Percentiles rank a stretch among this genome's conserved stretches.
Evolutionary conservation across 2,329 filamentous ascomycete genomes (phyloP).

Genomic region (Calonectria henricotiae): DNA sequence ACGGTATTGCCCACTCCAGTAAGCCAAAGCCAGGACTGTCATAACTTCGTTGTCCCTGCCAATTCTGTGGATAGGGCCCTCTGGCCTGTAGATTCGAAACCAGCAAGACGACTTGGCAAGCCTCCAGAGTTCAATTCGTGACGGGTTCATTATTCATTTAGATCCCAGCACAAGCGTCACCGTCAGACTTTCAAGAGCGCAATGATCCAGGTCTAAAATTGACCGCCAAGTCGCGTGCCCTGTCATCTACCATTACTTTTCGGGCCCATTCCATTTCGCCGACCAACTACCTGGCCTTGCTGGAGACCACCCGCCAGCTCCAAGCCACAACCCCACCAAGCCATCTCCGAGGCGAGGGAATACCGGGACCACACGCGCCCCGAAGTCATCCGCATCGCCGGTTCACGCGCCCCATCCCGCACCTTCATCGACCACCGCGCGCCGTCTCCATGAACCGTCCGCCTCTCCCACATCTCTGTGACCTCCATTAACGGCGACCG

Average conservation of each 20-base stretch:
- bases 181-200: not conserved
- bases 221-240: conserved; percentile 13
- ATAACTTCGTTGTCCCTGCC: not conserved
- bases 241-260: not conserved
- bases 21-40: not conserved
- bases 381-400: conserved; percentile 56
- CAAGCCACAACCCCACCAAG: conserved; percentile 40
- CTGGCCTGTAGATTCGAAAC: conserved; percentile 17
- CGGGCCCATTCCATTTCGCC: conserved; percentile 13
- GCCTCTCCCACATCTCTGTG: conserved; percentile 30
- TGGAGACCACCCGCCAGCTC: conserved; percentile 12
- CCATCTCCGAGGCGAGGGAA: conserved; percentile 38
- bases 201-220: conserved; percentile 2
- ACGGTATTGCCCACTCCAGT: not conserved
- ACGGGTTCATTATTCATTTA: not conserved
- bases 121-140: conserved; percentile 15
- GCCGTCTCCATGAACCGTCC: conserved; percentile 32
- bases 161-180: not conserved
- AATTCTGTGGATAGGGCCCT: not conserved
- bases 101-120: conserved; percentile 8
- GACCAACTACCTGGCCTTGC: conserved; percentile 6
- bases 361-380: conserved; percentile 50
- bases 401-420: conserved; percentile 51
- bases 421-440: conserved; percentile 43
- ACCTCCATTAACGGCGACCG: conserved; percentile 38